phyloP scores from a whole-genome alignment of 2,329 filamentous ascomycete species.

The Pseudocercospora vitis region DNA sequence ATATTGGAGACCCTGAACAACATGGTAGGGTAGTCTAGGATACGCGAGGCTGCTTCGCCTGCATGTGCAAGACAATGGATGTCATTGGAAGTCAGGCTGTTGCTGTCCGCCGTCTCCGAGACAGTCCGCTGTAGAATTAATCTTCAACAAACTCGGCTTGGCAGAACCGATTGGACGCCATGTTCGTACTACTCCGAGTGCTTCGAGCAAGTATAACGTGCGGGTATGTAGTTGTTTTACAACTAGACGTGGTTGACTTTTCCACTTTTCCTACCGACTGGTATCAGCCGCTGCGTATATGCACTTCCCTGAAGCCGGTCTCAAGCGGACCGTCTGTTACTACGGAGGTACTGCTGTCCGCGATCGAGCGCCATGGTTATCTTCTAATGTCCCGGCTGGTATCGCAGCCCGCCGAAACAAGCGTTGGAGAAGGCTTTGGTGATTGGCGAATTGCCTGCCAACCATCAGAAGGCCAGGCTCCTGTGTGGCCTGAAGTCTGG shows the following conservation, averaged over 20 bases:
- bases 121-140: constrained; percentile 12
- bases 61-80: constrained; percentile 5
- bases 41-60: constrained; percentile 5
- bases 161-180: constrained; percentile 10
- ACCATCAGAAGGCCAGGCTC: neutral
- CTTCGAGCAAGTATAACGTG: neutral
- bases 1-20: neutral
- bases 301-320: neutral
- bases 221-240: neutral
- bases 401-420: neutral
- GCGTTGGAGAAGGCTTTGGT: neutral
- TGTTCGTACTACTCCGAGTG: neutral
- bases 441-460: neutral
- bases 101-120: constrained; percentile 1
- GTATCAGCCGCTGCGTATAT: constrained; percentile 6
- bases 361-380: neutral
- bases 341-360: neutral
- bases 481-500: neutral
- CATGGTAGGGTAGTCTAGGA: neutral
- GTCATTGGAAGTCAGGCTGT: neutral
- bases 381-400: neutral
- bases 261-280: neutral
- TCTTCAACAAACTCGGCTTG: constrained; percentile 4
- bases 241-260: constrained; percentile 1
- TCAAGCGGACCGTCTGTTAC: neutral